Evolutionary conservation across 768 basidiomycete species (phyloP).

Genomic region (Mycena sanguinolenta): DNA sequence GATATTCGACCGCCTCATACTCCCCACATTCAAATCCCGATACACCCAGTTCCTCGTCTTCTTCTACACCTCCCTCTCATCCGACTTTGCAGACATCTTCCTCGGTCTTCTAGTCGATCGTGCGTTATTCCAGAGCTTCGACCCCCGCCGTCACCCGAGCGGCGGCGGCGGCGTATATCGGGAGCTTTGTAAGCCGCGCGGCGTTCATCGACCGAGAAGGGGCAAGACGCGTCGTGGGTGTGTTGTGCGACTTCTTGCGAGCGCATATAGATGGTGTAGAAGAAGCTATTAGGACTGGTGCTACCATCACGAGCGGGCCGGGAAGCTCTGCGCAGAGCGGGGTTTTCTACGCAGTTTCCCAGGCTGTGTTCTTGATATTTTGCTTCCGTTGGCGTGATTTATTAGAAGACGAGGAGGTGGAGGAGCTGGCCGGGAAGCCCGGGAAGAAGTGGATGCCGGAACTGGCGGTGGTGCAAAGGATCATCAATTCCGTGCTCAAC

Average conservation of each 20-base stretch:
- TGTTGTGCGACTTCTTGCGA: slow-evolving; percentile 90
- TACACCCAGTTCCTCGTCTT: slow-evolving; percentile 98
- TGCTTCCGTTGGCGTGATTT: slow-evolving; percentile 98
- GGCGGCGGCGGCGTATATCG: slow-evolving; percentile 95
- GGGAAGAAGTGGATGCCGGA: slow-evolving; percentile 88
- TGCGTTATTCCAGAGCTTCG: slow-evolving; percentile 72
- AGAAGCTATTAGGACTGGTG: slow-evolving; percentile 56
- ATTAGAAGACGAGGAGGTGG: slow-evolving; percentile 67
- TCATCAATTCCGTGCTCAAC: slow-evolving; percentile 86
- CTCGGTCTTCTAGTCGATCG: slow-evolving; percentile 95
- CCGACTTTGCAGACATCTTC: slow-evolving; percentile 92
- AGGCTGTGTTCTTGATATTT: slow-evolving; percentile 95
- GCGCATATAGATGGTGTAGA: slow-evolving; percentile 83
- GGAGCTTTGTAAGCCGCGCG: slow-evolving; percentile 91
- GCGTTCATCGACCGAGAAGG: slow-evolving; percentile 84
- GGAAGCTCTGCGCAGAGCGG: slow-evolving; percentile 60
- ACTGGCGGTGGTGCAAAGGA: slow-evolving; percentile 82
- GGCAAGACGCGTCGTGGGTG: slow-evolving; percentile 77
- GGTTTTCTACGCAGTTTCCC: slow-evolving; percentile 92
- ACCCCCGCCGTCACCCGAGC: slow-evolving; percentile 85
- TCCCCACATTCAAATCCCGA: slow-evolving; percentile 96
- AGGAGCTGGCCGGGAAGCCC: slow-evolving; percentile 50
- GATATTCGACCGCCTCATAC: slow-evolving; percentile 94
- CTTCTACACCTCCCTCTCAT: slow-evolving; percentile 92
- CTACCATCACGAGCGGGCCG: slow-evolving; percentile 45